Percentiles rank a stretch among this genome's conserved stretches.
phyloP scores from a whole-genome alignment of 2,329 filamentous ascomycete genomes.

The Cladosporium phlei region DNA sequence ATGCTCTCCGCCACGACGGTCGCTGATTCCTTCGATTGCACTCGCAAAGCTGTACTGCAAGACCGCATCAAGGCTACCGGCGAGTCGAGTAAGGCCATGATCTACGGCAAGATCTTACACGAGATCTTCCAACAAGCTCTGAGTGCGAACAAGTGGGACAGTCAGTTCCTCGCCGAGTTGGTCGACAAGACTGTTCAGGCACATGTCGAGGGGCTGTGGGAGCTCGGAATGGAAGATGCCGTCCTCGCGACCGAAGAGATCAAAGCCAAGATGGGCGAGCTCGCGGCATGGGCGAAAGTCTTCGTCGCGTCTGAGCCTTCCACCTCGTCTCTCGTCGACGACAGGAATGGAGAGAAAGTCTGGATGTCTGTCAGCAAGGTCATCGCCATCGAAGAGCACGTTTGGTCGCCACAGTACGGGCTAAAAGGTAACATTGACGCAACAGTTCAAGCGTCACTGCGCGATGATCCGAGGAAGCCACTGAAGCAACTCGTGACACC shows the following conservation, averaged over 20 bases:
- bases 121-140: constrained; percentile 92
- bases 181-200: constrained; percentile 67
- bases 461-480: constrained; percentile 60
- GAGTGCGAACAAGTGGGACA: constrained; percentile 75
- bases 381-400: constrained; percentile 92
- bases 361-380: constrained; percentile 87
- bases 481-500: constrained; percentile 69
- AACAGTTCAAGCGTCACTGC: constrained; percentile 82
- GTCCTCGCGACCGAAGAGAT: constrained; percentile 73
- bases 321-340: constrained; percentile 69
- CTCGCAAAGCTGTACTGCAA: constrained; percentile 84
- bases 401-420: constrained; percentile 97
- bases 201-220: constrained; percentile 85
- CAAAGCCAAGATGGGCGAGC: constrained; percentile 72
- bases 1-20: constrained; percentile 91
- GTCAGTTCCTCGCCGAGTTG: constrained; percentile 58
- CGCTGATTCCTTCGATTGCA: constrained; percentile 91
- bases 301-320: constrained; percentile 71
- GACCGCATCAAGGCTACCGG: constrained; percentile 90
- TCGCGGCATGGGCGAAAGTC: constrained; percentile 75
- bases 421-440: constrained; percentile 97
- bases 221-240: constrained; percentile 67
- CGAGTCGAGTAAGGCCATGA: constrained; percentile 70
- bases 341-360: constrained; percentile 69
- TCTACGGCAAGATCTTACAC: constrained; percentile 91